These are phyloP conservation scores for Acacia confusa DNA, from an alignment of 306 rosid species.

Conservation along the genomic window DNA sequence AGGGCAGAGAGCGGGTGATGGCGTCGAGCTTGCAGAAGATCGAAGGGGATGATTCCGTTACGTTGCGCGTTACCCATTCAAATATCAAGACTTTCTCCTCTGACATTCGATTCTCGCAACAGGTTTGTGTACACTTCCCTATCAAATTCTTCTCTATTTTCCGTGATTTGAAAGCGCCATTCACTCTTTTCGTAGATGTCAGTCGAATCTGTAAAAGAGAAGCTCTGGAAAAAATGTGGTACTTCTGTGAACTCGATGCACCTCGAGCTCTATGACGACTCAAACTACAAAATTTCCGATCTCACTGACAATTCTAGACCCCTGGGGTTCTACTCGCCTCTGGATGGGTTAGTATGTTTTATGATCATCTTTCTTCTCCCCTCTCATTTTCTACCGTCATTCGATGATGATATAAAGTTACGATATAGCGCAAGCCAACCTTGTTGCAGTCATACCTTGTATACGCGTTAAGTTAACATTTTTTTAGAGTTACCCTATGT, in stretches of 20 bases:
- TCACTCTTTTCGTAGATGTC: constrained; percentile 42
- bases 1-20: constrained; percentile 33
- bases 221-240: constrained; percentile 83
- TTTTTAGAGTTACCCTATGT: too few species aligned
- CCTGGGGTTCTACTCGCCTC: constrained; percentile 77
- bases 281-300: constrained; percentile 59
- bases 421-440: neutral
- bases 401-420: neutral
- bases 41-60: constrained; percentile 63
- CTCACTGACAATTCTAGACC: constrained; percentile 60
- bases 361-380: neutral
- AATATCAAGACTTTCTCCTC: constrained; percentile 72
- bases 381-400: neutral
- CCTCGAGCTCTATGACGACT: constrained; percentile 70
- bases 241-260: constrained; percentile 75
- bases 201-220: constrained; percentile 75
- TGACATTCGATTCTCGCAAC: constrained; percentile 71
- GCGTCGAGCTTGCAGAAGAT: constrained; percentile 60
- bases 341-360: constrained; percentile 57
- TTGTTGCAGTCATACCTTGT: neutral
- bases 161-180: neutral
- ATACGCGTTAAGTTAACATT: neutral
- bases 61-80: constrained; percentile 67
- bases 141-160: neutral
- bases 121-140: constrained; percentile 32